These are phyloP conservation scores for Diaporthe sp. DNA, from an alignment of 2,329 filamentous ascomycete genomes.

Conservation along the genomic window DNA sequence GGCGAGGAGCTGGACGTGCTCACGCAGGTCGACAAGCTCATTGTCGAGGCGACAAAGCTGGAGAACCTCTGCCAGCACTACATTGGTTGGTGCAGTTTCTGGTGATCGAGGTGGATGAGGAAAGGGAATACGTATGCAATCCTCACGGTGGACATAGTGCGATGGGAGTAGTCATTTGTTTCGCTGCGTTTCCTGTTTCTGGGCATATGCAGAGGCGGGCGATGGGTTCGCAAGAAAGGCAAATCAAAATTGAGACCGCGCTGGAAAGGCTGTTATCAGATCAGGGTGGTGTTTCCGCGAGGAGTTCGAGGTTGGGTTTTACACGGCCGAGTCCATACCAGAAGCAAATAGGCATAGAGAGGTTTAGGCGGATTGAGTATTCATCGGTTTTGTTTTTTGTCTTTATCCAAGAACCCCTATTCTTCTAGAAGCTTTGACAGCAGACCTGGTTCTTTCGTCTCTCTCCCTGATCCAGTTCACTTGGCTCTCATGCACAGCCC, in stretches of 20 bases:
- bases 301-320: conserved; percentile 24
- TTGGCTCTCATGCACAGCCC: conserved; percentile 30
- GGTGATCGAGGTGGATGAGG: conserved; percentile 66
- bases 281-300: conserved; percentile 13
- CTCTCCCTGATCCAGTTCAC: conserved; percentile 2
- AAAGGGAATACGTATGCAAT: background rate
- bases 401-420: background rate
- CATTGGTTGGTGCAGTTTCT: conserved; percentile 99
- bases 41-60: conserved; percentile 94
- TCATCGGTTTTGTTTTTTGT: background rate
- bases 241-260: conserved; percentile 14
- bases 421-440: background rate
- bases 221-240: conserved; percentile 1
- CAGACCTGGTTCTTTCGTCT: background rate
- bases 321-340: background rate
- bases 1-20: conserved; percentile 87
- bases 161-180: conserved; percentile 4
- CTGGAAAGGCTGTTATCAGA: background rate
- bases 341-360: conserved; percentile 6
- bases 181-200: background rate
- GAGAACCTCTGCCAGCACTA: conserved; percentile 99
- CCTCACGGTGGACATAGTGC: background rate
- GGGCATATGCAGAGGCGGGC: background rate
- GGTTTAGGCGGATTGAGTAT: background rate
- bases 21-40: conserved; percentile 92